phyloP scores from a whole-genome alignment of 345 rosid species.

The Linum tenue region DNA sequence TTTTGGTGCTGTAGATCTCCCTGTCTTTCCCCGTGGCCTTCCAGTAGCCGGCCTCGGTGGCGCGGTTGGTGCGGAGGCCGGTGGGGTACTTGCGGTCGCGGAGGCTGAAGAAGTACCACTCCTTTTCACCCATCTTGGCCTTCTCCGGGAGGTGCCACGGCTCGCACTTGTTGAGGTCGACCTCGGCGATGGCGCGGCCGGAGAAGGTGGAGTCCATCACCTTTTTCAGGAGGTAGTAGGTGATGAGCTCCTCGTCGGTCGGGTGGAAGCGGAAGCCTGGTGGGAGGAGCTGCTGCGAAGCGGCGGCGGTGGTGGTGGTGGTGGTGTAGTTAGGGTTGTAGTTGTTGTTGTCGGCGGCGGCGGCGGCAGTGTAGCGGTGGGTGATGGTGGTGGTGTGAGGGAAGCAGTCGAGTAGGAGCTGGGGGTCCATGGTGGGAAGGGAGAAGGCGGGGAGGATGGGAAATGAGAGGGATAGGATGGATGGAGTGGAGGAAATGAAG shows the following conservation, averaged over 20 bases:
- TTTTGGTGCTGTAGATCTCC: slow-evolving; percentile 2
- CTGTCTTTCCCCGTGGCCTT: slow-evolving; percentile 2
- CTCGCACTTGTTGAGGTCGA: background rate
- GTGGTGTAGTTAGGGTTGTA: background rate
- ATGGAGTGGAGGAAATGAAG: too few species aligned
- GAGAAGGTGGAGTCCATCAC: background rate
- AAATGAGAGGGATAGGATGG: too few species aligned
- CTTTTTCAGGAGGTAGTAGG: background rate
- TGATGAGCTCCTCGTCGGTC: background rate
- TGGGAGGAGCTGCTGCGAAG: background rate
- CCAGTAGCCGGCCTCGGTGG: slow-evolving; percentile 1
- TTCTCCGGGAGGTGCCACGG: background rate
- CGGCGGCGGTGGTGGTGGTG: background rate
- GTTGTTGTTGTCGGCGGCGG: too few species aligned
- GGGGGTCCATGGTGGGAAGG: too few species aligned
- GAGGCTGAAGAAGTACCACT: slow-evolving; percentile 4
- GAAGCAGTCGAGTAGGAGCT: too few species aligned
- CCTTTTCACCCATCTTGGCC: slow-evolving; percentile 4
- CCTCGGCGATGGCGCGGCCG: background rate
- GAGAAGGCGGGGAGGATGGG: too few species aligned
- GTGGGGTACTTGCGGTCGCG: slow-evolving; percentile 1
- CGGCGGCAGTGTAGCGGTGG: too few species aligned
- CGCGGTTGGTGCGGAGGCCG: background rate
- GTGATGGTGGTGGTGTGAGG: too few species aligned
- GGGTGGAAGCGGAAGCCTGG: background rate